A percentile compares a stretch with the other conserved stretches of the same genome.
phyloP scores from a whole-genome alignment of 257 asterid species.

The Solanum verrucosum region DNA sequence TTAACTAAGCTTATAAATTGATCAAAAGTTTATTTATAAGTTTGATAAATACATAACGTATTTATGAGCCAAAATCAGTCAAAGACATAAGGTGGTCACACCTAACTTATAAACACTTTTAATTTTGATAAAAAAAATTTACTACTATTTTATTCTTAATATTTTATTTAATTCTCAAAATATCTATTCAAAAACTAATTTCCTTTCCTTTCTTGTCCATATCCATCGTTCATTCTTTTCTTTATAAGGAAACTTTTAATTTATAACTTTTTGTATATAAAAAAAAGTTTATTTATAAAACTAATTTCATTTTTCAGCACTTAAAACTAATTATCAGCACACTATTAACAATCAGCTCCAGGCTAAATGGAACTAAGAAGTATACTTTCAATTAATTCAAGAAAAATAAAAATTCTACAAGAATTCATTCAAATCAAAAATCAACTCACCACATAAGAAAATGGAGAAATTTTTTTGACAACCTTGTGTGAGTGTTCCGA shows the following conservation, averaged over 20 bases:
- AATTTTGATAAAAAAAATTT: too few species aligned
- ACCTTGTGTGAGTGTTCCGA: too few species aligned
- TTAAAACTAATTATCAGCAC: not conserved
- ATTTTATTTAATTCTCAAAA: not conserved
- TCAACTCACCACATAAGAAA: not conserved
- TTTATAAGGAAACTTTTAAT: not conserved
- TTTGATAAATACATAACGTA: not conserved
- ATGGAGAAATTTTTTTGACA: not conserved
- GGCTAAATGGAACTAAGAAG: not conserved
- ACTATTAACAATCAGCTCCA: not conserved
- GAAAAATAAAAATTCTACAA: not conserved
- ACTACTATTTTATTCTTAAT: not conserved
- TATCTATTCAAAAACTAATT: not conserved
- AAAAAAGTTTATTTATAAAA: too few species aligned
- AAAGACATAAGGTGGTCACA: not conserved
- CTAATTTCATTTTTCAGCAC: not conserved
- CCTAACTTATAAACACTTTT: not conserved
- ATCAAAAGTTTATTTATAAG: not conserved
- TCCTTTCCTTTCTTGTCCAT: not conserved
- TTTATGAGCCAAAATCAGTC: not conserved
- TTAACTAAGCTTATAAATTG: not conserved
- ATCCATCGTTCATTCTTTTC: not conserved
- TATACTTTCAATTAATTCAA: not conserved
- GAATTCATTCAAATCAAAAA: not conserved
- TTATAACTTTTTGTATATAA: too few species aligned